Base-by-base conservation (phyloP, 2,329 filamentous ascomycete species). In the Neopestalotiopsis clavispora region DNA sequence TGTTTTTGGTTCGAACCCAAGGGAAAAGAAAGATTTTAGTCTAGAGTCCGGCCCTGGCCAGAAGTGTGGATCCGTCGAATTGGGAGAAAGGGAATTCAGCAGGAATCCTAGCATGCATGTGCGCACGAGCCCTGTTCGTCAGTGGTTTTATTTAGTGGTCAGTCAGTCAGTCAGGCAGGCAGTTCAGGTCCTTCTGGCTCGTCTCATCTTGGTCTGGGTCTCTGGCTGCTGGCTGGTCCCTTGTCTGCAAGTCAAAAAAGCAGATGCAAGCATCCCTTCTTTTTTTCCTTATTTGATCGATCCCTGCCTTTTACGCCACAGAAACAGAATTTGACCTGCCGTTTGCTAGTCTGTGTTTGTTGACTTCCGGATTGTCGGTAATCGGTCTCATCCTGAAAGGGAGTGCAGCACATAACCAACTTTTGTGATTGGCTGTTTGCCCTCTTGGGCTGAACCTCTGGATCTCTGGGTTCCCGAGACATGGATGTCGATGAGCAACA, bases 11-110 rank as follows among this genome's bases (percentile, higher is more conserved):
- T 40, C 57, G 30, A 59, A 52, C 45, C 45, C 6, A 52, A 52
- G 45, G 23, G 32, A 62, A 34, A 40, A 40, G 59, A 62, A 62
- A 62, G 59, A 62, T 62, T 62, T 62, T 62, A 62, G 59, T 38
- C 34, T 34, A 20, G 30, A 62, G 59, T 62, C 59, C 59, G 59
- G 59, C 59, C 59, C 30, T 40, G 59, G 59, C 32, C 59, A 62
- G 10, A 34, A 59, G 34, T 30, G 28, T 30, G 30, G 57, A 34
- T 17, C 56, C n/a, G 34, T 34, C n/a, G 32, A 17, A 34, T 20
- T 34, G 59, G 59, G 34, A 20, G 28, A 62, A 59, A 59, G 30
- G 30, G 13, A 23, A 40, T 13, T 38, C n/a, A 28, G 28, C 34
- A 20, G n/a, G 28, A 20, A 62, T 62, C 59, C 59, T 38, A 17